Base-by-base conservation (phyloP, 2,329 filamentous ascomycete species). In the Fusarium nematophilum region DNA sequence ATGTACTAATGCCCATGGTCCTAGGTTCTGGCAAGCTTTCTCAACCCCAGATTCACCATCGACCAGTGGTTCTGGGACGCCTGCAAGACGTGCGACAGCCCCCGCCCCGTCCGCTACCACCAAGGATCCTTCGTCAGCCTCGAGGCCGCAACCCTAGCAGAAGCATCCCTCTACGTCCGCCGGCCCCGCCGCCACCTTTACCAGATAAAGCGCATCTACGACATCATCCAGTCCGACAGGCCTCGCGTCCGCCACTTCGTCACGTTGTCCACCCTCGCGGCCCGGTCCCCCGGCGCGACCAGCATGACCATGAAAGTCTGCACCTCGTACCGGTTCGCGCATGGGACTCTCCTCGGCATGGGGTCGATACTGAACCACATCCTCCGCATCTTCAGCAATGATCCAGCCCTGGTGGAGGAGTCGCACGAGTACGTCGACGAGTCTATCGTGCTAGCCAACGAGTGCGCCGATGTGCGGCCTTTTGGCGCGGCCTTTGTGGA, bases 21-120 rank as follows among this genome's bases (percentile, higher is more conserved):
- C 9, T 4, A 69, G 66, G 48, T 57, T 2, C 51, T 60, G 4
- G 45, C 58, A 5, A 64, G 60, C n/a, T 52, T 67, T 5, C n/a
- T 67, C 0, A 65, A 64, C 10, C 57, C 62, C 1, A 34, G 30
- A 1, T 49, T 69, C 13, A 48, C 53, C 6, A 15, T 69, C 0
- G 66, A 59, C 2, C 34, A 43, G 1, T 69, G 66, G 66, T 69
- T 69, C 27, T 69, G 64, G 64, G 50, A 69, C 25, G 59, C 59
- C 3, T 64, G 59, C 3, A 39, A 40, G 8, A n/a, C 17, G 1
- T 44, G 44, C 27, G 42, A 45, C 5, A 59, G 30, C 3, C 49
- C 51, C 3, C 54, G 66, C 0, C 64, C 66, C 2, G 33, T 59
- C 9, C 43, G 37, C 6, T 66, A 64, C 9, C 37, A 59, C 1